Conservation (phyloP, 83 land plant genomes). For the Picea abies region DNA sequence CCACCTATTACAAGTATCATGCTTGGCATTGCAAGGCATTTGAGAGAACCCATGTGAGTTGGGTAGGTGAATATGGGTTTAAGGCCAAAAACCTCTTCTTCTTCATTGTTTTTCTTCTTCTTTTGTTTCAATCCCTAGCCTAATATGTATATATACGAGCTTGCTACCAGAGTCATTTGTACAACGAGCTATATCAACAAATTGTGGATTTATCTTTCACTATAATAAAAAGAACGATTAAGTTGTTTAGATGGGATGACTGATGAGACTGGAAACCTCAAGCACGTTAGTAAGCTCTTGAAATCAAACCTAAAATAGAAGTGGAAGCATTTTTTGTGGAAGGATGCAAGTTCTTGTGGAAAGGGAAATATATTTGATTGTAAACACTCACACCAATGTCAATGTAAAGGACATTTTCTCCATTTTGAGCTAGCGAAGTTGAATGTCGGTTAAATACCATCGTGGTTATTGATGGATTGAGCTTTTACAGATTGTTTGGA, state of each 20-base stretch:
- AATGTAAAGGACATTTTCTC: too few species aligned
- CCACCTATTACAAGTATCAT: constrained; percentile 77
- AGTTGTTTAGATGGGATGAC: neutral
- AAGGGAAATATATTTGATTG: too few species aligned
- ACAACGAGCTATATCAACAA: neutral
- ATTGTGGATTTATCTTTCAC: neutral
- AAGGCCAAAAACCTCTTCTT: constrained; percentile 26
- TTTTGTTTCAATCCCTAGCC: constrained; percentile 47
- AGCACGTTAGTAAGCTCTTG: too few species aligned
- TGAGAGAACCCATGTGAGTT: constrained; percentile 80
- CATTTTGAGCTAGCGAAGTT: too few species aligned
- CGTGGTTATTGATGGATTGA: too few species aligned
- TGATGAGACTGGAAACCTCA: too few species aligned
- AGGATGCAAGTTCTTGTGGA: too few species aligned
- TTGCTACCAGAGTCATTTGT: constrained; percentile 71
- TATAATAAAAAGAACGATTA: neutral
- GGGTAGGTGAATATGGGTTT: constrained; percentile 76
- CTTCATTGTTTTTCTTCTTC: constrained; percentile 4
- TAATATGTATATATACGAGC: constrained; percentile 78
- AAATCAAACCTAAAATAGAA: too few species aligned
- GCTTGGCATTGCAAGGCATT: constrained; percentile 68
- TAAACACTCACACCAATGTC: too few species aligned
- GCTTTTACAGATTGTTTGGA: too few species aligned
- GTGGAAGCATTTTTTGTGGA: too few species aligned
- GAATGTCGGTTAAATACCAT: too few species aligned